phyloP scores from a whole-genome alignment of 805 yeast species.

The Sungouiozyma ichnusensis region DNA sequence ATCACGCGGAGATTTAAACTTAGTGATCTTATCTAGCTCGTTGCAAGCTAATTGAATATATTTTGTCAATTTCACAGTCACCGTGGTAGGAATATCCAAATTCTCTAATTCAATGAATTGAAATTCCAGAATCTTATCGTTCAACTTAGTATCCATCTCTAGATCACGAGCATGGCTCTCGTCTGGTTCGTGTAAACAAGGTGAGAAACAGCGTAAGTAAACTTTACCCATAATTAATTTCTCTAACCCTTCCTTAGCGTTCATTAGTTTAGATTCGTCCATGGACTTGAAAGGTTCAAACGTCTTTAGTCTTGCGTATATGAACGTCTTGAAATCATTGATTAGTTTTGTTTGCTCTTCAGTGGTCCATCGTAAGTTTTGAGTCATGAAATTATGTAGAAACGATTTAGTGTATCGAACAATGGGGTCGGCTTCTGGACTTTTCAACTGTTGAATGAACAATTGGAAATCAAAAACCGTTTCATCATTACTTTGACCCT shows the following conservation, averaged over 20 bases:
- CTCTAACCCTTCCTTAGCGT: conserved; percentile 85
- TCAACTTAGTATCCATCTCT: conserved; percentile 43
- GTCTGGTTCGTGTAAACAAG: conserved; percentile 37
- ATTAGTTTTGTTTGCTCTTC: conserved; percentile 72
- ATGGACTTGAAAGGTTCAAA: conserved; percentile 68
- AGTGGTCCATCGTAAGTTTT: conserved; percentile 56
- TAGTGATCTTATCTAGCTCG: conserved; percentile 69
- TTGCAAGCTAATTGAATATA: conserved; percentile 58
- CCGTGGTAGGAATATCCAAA: conserved; percentile 39
- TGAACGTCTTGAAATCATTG: conserved; percentile 64
- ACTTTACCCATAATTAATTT: conserved; percentile 84
- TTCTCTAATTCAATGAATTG: conserved; percentile 66
- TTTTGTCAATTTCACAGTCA: conserved; percentile 29
- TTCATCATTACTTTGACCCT: conserved; percentile 21
- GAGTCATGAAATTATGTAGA: conserved; percentile 51
- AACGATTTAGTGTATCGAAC: conserved; percentile 81
- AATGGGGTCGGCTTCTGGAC: conserved; percentile 76
- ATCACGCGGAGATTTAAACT: conserved; percentile 88
- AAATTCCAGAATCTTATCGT: conserved; percentile 47
- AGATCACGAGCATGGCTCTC: conserved; percentile 56
- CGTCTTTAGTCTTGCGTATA: conserved; percentile 47
- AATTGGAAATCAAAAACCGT: conserved; percentile 69
- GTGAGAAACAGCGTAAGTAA: conserved; percentile 70
- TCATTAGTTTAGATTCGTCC: conserved; percentile 48
- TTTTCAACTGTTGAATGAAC: conserved; percentile 61